These are phyloP conservation scores for Boletus reticuloceps DNA, from an alignment of 768 basidiomycete genomes.

Conservation along the genomic window DNA sequence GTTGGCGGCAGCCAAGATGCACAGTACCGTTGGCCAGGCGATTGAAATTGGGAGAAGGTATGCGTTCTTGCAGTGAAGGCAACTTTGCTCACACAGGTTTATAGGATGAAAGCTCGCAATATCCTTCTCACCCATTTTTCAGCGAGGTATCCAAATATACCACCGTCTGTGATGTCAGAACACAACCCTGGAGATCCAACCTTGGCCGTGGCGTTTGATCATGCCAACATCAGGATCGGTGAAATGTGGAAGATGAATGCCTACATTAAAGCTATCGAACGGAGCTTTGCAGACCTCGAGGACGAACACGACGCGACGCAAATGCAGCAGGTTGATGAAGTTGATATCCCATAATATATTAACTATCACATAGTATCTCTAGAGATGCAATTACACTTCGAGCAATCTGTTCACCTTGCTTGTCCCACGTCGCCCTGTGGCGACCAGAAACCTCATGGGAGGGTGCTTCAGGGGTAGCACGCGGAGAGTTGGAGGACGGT, in stretches of 20 bases:
- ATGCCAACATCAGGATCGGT: slow-evolving; percentile 64
- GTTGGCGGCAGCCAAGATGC: slow-evolving; percentile 72
- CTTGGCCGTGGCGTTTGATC: slow-evolving; percentile 81
- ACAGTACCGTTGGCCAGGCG: slow-evolving; percentile 90
- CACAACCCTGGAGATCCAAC: slow-evolving; percentile 36
- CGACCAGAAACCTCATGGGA: background rate
- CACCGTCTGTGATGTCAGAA: slow-evolving; percentile 38
- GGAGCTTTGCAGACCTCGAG: slow-evolving; percentile 51
- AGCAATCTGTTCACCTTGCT: slow-evolving; percentile 42
- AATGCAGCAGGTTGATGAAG: slow-evolving; percentile 12
- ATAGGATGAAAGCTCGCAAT: slow-evolving; percentile 81
- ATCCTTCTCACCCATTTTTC: slow-evolving; percentile 96
- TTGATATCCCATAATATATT: slow-evolving; percentile 20
- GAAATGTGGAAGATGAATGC: slow-evolving; percentile 85
- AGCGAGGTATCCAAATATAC: slow-evolving; percentile 87
- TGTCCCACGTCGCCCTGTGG: slow-evolving; percentile 20
- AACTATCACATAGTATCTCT: slow-evolving; percentile 27
- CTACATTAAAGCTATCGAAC: slow-evolving; percentile 71
- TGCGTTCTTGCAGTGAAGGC: slow-evolving; percentile 14
- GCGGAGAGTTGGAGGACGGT: slow-evolving; percentile 16
- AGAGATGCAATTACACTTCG: slow-evolving; percentile 54
- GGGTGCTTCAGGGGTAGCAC: slow-evolving; percentile 4
- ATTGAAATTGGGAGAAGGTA: slow-evolving; percentile 72
- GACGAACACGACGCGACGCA: slow-evolving; percentile 37
- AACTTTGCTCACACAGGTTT: background rate